Base-by-base conservation (phyloP, 257 asterid species). In the Paulownia fortunei region DNA sequence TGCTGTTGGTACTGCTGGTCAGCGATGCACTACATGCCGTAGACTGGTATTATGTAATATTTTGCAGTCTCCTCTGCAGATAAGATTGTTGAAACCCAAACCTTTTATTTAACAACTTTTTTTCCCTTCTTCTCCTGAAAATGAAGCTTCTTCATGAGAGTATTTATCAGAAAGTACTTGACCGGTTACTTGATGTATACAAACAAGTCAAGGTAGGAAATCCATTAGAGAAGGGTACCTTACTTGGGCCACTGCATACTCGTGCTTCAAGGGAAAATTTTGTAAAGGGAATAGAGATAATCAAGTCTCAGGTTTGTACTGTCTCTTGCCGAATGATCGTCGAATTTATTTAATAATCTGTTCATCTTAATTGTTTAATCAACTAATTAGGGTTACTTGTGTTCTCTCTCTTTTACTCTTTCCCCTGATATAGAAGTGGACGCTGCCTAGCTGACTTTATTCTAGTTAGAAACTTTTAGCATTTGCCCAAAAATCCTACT, bases 1-100 rank as follows among this genome's bases (percentile, higher is more conserved):
- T 46, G 99, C 98, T 67, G 98, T 96, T 74, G 98, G 99, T 80
- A 93, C 98, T 19, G 99, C 98, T 86, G 99, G 99, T 67, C 99
- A 96, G 82, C 93, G 99, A 74, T 96, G 99, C 82, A 93, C 99
- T 9, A 92, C 98, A 13, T 96, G 98, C 86, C 97, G 99, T 69
- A 90, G 99, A 85, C 88, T 96, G 99, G 99, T 96, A 90, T 6
- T n/a, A 18, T 70, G 44, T 16, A 41, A 73, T 68, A 61, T 19
- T 59, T 49, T 51, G 1, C 27, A 18, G 30, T 76, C 19, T 83
- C 51, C 6, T 63, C 3, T 82, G 30, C 30, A 4, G 67, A 70
- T 80, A 42, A 23, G 39, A 61, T 49, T 19, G 16, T 56, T 52
- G 39, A 41, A 67, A 36, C 49, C 24, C 63, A 36, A 44, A 11